Evolutionary conservation across 176 grass and related monocot genomes (phyloP).

Genomic region (Aegilops tauschii): DNA sequence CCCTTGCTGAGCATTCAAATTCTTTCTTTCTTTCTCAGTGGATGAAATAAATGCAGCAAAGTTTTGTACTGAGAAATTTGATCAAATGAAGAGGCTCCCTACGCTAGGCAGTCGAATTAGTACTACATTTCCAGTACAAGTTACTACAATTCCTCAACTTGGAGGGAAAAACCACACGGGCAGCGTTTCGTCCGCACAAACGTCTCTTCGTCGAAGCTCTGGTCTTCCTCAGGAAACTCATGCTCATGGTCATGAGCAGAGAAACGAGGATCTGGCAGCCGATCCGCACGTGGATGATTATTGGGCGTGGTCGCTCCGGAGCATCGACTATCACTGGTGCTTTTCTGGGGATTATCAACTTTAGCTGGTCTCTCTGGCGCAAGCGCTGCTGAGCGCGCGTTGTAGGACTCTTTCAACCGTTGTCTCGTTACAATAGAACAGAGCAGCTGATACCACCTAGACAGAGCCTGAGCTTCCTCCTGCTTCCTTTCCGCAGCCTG

Average conservation of each 20-base stretch:
- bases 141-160: constrained; percentile 82
- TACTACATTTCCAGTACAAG: neutral
- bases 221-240: constrained; percentile 59
- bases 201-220: constrained; percentile 73
- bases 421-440: constrained; percentile 78
- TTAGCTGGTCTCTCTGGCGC: neutral
- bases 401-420: constrained; percentile 69
- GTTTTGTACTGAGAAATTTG: neutral
- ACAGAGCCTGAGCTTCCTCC: constrained; percentile 67
- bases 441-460: constrained; percentile 89
- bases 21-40: neutral
- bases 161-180: constrained; percentile 81
- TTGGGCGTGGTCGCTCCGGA: neutral
- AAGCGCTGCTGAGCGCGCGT: constrained; percentile 19
- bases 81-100: neutral
- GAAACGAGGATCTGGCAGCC: neutral
- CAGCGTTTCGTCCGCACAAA: constrained; percentile 68
- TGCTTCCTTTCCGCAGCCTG: constrained; percentile 52
- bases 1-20: neutral
- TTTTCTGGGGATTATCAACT: constrained; percentile 3
- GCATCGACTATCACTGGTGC: neutral
- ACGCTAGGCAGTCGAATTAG: neutral
- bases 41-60: constrained; percentile 7
- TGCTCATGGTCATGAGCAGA: constrained; percentile 56
- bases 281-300: neutral